A percentile compares a stretch with the other conserved stretches of the same genome.
phyloP scores from a whole-genome alignment of 2,329 filamentous ascomycete species.

The Fusarium sambucinum region DNA sequence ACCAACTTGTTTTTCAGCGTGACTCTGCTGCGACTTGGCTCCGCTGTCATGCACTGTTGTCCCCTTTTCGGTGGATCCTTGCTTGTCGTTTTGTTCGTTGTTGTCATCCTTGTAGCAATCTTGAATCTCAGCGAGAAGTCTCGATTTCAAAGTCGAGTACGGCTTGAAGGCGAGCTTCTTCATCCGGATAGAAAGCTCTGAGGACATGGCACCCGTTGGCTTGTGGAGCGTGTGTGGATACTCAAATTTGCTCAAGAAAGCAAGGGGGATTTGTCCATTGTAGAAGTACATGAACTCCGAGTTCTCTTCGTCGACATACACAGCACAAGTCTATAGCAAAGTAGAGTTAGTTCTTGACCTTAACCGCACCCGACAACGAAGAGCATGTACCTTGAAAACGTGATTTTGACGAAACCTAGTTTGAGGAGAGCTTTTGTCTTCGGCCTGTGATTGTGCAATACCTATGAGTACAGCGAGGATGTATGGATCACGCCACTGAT shows the following conservation, averaged over 20 bases:
- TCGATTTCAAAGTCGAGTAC: constrained; percentile 29
- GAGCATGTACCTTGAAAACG: constrained; percentile 33
- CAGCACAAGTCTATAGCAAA: constrained; percentile 21
- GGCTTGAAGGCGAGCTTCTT: constrained; percentile 33
- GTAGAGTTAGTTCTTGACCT: not conserved
- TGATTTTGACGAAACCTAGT: not conserved
- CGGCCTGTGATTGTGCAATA: constrained; percentile 42
- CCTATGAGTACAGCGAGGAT: constrained; percentile 43
- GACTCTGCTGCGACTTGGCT: not conserved
- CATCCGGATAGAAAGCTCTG: constrained; percentile 21
- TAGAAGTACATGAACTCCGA: constrained; percentile 42
- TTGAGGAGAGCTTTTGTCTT: constrained; percentile 3
- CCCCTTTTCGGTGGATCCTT: not conserved
- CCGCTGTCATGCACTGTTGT: not conserved
- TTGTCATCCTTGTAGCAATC: not conserved
- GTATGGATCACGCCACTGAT: constrained; percentile 43
- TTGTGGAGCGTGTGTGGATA: constrained; percentile 30
- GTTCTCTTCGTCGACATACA: constrained; percentile 37
- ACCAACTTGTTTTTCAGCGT: not conserved
- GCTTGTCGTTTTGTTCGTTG: not conserved
- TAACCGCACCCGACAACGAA: not conserved
- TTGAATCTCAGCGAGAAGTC: constrained; percentile 24
- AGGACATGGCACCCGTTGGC: not conserved
- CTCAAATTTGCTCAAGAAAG: constrained; percentile 44
- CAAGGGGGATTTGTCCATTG: constrained; percentile 25